Conservation (phyloP, 495 filamentous ascomycete species). For the Xanthoparmelia taractica region DNA sequence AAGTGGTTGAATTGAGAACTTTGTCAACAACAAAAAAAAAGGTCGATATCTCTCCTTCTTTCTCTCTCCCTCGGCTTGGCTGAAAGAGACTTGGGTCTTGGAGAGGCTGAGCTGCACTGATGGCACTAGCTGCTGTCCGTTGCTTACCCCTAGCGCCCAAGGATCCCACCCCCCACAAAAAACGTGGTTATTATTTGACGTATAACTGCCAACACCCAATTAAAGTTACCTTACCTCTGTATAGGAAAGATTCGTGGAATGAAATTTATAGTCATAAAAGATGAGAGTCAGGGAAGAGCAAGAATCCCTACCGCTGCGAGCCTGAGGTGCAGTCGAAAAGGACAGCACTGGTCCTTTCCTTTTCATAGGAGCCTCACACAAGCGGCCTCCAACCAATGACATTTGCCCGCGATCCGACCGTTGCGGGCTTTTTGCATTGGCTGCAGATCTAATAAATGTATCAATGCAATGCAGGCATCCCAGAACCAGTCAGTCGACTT, state of each 20-base stretch:
- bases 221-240: not conserved
- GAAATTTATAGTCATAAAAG: not conserved
- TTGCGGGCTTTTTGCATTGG: slow-evolving; percentile 16
- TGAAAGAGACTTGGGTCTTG: not conserved
- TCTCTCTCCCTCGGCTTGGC: not conserved
- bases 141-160: not conserved
- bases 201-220: not conserved
- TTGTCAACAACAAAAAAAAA: not conserved
- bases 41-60: not conserved
- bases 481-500: slow-evolving; percentile 1
- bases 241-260: not conserved
- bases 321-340: not conserved
- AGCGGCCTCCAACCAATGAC: slow-evolving; percentile 10
- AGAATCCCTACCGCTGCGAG: not conserved
- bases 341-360: not conserved
- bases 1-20: not conserved
- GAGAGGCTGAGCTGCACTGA: not conserved
- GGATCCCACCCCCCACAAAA: not conserved
- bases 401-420: slow-evolving; percentile 8
- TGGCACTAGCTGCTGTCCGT: not conserved
- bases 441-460: slow-evolving; percentile 3
- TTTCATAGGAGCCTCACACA: not conserved
- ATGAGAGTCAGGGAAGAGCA: not conserved
- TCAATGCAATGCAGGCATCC: slow-evolving; percentile 12
- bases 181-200: not conserved